Conservation (phyloP, 78 protist species). For the Polysphondylium violaceum region DNA sequence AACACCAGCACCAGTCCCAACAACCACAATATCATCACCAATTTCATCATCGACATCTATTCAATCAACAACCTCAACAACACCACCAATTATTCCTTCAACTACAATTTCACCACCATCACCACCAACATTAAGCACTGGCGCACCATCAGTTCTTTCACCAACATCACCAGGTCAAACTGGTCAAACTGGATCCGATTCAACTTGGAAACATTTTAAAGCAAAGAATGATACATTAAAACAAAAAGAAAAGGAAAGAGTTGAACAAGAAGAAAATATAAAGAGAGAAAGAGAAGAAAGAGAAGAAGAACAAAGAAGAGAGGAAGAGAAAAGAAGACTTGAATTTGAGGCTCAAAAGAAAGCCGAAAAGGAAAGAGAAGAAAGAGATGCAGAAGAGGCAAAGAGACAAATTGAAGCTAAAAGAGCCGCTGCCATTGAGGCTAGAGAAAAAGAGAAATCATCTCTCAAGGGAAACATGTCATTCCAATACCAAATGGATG, state of each 20-base stretch:
- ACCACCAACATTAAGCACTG: constrained; percentile 24
- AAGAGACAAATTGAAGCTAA: constrained; percentile 43
- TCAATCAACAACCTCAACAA: constrained; percentile 16
- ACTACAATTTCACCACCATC: constrained; percentile 20
- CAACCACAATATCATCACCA: constrained; percentile 35
- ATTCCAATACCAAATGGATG: constrained; percentile 78
- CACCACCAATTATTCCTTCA: background rate
- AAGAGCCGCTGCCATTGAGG: constrained; percentile 79
- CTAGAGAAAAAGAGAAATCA: constrained; percentile 68
- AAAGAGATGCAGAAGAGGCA: constrained; percentile 47
- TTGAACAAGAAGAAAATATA: constrained; percentile 45
- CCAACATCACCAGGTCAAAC: constrained; percentile 13
- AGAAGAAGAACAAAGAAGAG: constrained; percentile 51
- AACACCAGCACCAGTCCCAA: background rate
- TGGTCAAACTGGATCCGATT: background rate
- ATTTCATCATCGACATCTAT: constrained; percentile 24
- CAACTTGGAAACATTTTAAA: constrained; percentile 57
- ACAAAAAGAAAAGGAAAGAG: constrained; percentile 55
- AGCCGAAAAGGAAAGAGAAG: constrained; percentile 39
- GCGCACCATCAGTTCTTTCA: constrained; percentile 20
- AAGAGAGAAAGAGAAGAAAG: constrained; percentile 56
- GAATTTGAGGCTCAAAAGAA: background rate
- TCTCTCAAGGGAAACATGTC: constrained; percentile 40
- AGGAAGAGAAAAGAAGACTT: constrained; percentile 49
- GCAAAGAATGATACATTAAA: constrained; percentile 43